Conservation (phyloP, 1,284 basidiomycete species). For the Apiotrichum domesticum region DNA sequence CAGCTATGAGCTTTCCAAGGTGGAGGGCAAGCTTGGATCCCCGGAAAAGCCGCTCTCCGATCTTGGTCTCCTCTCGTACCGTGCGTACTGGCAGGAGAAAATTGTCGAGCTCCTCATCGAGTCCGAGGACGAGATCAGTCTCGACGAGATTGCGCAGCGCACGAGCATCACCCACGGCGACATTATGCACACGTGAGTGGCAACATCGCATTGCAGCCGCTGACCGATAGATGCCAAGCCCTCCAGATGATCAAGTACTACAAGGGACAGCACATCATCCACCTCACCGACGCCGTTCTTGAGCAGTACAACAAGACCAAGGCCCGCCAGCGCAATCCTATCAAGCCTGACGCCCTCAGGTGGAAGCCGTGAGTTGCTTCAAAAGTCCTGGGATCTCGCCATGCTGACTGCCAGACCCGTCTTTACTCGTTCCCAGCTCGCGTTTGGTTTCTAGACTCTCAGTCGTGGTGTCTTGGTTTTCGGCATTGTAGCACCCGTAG, state of each 20-base stretch:
- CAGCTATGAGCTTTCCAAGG: constrained; percentile 95
- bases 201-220: constrained; percentile 25
- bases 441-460: constrained; percentile 67
- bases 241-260: constrained; percentile 93
- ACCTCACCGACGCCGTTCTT: constrained; percentile 81
- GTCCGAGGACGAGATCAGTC: constrained; percentile 66
- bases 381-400: too few relatives aligned
- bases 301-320: constrained; percentile 82
- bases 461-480: too few relatives aligned
- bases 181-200: constrained; percentile 88
- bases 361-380: constrained; percentile 69
- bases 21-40: constrained; percentile 89
- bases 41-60: constrained; percentile 98
- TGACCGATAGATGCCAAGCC: constrained; percentile 67
- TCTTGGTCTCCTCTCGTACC: constrained; percentile 84
- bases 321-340: constrained; percentile 71
- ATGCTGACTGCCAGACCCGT: constrained; percentile 52
- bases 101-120: constrained; percentile 86
- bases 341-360: constrained; percentile 67
- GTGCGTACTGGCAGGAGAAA: constrained; percentile 96
- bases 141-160: constrained; percentile 95
- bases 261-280: constrained; percentile 91
- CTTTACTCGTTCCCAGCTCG: constrained; percentile 80
- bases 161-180: constrained; percentile 96
- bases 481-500: too few relatives aligned